Conservation (phyloP, 208 protist genomes). For the Leishmania turanica region DNA sequence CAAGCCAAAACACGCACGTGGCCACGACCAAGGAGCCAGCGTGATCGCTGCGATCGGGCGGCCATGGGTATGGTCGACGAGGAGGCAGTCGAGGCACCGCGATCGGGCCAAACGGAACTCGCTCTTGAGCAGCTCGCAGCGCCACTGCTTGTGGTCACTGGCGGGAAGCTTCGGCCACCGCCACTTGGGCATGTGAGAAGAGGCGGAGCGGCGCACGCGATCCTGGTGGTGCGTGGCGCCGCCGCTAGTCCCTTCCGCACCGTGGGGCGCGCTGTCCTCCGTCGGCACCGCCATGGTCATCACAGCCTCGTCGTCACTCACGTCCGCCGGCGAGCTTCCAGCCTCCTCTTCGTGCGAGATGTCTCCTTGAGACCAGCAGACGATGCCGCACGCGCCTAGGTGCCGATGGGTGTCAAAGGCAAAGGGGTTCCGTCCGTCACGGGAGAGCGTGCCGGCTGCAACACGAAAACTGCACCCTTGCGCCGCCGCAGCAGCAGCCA, state of each 20-base stretch:
- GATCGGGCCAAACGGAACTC: conserved; percentile 70
- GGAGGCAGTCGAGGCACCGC: conserved; percentile 58
- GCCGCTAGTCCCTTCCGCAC: background rate
- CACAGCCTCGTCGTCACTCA: no score
- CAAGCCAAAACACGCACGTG: background rate
- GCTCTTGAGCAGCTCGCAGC: conserved; percentile 65
- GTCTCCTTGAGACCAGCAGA: conserved; percentile 61
- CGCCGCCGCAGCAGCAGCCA: background rate
- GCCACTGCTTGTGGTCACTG: conserved; percentile 55
- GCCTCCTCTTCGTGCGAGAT: conserved; percentile 9
- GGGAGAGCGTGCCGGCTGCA: conserved; percentile 21
- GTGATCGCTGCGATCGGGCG: conserved; percentile 64
- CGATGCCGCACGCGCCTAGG: conserved; percentile 40
- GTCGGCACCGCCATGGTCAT: background rate
- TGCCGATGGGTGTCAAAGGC: conserved; percentile 48
- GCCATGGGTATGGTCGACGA: conserved; percentile 48
- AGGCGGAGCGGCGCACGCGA: background rate
- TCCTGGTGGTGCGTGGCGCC: background rate
- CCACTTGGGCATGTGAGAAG: background rate
- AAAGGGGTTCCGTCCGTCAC: conserved; percentile 29
- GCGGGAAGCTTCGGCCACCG: conserved; percentile 27
- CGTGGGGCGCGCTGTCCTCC: background rate
- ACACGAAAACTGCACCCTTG: conserved; percentile 23
- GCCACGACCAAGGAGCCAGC: conserved; percentile 24
- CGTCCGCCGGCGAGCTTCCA: background rate